Evolutionary conservation across 352 stramenopile species (phyloP), one percentile per base, ranked within the genome.

Genomic region (Globisporangium radiosum): DNA sequence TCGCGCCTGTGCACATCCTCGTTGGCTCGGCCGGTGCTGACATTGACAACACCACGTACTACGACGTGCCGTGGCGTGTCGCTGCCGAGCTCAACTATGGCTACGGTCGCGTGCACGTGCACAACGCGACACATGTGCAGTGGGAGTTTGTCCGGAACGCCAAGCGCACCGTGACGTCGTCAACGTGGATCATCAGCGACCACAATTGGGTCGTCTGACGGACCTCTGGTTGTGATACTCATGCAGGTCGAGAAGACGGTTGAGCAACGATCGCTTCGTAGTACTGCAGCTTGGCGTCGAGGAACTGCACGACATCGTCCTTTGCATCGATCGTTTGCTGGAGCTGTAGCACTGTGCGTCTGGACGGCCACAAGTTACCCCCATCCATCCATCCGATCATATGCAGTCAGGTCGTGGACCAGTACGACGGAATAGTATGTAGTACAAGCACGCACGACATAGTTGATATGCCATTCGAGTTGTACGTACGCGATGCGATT

Each of bases 311-410:
- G 57, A 76, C 66, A n/a, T 80, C 77, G 54, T 90, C 77, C 50
- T 85, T 87, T 17, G 70, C 70, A 39, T 84, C 72, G n/a, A 90
- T 58, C 15, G 62, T 67, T 43, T 74, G 61, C 60, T 87, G 85
- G 37, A 90, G 50, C 33, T 75, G 76, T 45, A 78, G 39, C 39
- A 90, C 68, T 7, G 75, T 81, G 45, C 73, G 72, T 66, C 79
- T 87, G 17, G 17, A 19, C 17, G 17, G 17, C 17, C 17, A 19
- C 17, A 19, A 19, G 17, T 19, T 19, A 19, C 17, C 17, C 17
- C 17, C 17, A 19, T 19, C 17, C 17, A 19, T 19, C 17, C 17
- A 19, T 19, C 17, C 17, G 17, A 19, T 19, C 17, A 19, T 19
- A 19, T 19, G 17, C 17, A 19, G 17, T 19, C 17, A 19, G 17